Conservation (phyloP, 2,329 filamentous ascomycete species). For the Emydomyces testavorans region DNA sequence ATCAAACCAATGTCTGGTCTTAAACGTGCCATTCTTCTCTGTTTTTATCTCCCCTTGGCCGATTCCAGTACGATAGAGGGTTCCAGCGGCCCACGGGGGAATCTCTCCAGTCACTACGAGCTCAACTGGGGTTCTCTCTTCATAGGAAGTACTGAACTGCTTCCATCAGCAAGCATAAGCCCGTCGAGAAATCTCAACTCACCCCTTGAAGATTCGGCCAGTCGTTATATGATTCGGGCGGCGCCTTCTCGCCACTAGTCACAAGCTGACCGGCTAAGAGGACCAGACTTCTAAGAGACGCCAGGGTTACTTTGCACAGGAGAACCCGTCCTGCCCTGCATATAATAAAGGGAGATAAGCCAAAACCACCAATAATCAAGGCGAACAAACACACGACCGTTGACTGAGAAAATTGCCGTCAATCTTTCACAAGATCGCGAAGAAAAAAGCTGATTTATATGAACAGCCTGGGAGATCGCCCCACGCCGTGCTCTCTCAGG, state of each 20-base stretch:
- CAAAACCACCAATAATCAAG: too few species aligned
- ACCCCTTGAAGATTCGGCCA: conserved; percentile 45
- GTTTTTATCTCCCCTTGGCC: conserved; percentile 54
- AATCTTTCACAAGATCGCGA: too few species aligned
- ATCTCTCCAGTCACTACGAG: conserved; percentile 55
- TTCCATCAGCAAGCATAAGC: conserved; percentile 7
- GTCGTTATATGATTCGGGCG: conserved; percentile 27
- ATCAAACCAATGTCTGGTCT: conserved; percentile 69
- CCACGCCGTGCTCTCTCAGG: too few species aligned
- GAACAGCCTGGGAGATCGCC: too few species aligned
- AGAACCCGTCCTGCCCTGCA: too few species aligned
- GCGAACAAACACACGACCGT: too few species aligned
- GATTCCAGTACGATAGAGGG: conserved; percentile 63
- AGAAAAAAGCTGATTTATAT: too few species aligned
- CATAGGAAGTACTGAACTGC: conserved; percentile 57
- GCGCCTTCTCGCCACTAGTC: not conserved
- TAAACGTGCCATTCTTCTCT: conserved; percentile 46
- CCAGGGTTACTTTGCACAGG: too few species aligned
- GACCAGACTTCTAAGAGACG: not conserved
- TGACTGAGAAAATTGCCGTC: too few species aligned
- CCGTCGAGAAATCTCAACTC: conserved; percentile 18
- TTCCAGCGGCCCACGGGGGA: conserved; percentile 58
- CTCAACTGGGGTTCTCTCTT: conserved; percentile 54
- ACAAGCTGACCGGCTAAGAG: not conserved
- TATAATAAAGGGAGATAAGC: too few species aligned